These are phyloP conservation scores for Dictyostelium citrinum DNA, from an alignment of 78 protist species.

Conservation along the genomic window DNA sequence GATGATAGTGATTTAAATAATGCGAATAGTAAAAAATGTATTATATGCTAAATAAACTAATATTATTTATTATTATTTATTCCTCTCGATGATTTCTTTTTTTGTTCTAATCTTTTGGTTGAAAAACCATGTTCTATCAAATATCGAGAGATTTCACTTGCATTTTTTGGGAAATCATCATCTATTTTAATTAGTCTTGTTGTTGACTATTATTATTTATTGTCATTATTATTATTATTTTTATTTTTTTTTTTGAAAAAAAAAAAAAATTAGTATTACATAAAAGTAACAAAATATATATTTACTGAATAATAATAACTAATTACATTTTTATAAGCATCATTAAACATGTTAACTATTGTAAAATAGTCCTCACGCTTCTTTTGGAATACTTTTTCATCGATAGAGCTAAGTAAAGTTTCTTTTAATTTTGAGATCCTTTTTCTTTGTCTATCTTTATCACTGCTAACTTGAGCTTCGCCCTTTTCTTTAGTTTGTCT, in stretches of 20 bases:
- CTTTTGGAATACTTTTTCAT: not conserved
- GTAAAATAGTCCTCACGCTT: slow-evolving; percentile 4
- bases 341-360: not conserved
- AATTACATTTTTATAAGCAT: not conserved
- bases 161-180: slow-evolving; percentile 27
- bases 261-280: not conserved
- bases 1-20: not conserved
- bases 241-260: not conserved
- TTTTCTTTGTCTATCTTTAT: slow-evolving; percentile 34
- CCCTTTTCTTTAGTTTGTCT: not conserved
- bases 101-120: not conserved
- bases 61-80: not conserved
- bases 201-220: not conserved
- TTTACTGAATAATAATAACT: not conserved
- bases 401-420: not conserved
- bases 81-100: not conserved
- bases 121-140: slow-evolving; percentile 1
- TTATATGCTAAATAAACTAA: not conserved
- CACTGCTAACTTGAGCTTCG: not conserved
- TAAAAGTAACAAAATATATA: too few species aligned
- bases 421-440: slow-evolving; percentile 42
- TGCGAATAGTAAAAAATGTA: not conserved
- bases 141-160: not conserved
- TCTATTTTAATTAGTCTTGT: slow-evolving; percentile 13
- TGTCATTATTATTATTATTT: too few species aligned